Evolutionary conservation across 495 filamentous ascomycete species (phyloP).

Genomic region (Daldinia bambusicola): DNA sequence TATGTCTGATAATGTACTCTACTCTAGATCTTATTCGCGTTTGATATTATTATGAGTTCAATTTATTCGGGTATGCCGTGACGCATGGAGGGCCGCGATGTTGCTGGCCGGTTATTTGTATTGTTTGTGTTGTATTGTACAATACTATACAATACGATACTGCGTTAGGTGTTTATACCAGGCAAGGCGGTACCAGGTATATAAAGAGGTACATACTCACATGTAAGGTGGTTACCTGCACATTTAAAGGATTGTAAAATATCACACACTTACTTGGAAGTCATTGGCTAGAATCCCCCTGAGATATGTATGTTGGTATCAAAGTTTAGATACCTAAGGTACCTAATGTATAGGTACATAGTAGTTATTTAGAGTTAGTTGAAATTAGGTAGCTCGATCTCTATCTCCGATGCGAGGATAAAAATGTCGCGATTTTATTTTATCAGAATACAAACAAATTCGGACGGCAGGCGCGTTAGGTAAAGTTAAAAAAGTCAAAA

Average conservation of each 20-base stretch:
- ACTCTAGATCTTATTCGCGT: slow-evolving; percentile 21
- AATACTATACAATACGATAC: no score
- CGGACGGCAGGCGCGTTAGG: background rate
- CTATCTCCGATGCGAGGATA: no score
- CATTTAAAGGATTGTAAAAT: background rate
- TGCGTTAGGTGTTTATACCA: background rate
- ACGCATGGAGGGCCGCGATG: slow-evolving; percentile 19
- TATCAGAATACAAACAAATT: slow-evolving; percentile 16
- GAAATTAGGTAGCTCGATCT: no score
- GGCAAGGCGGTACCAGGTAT: no score
- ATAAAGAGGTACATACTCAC: no score
- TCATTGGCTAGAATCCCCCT: background rate
- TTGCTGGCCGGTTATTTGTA: slow-evolving; percentile 13
- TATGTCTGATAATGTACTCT: slow-evolving; percentile 24
- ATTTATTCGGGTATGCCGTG: slow-evolving; percentile 31
- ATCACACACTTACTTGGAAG: background rate
- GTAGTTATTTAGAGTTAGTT: no score
- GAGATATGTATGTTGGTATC: background rate
- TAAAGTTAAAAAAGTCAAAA: slow-evolving; percentile 4
- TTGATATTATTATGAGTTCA: slow-evolving; percentile 32
- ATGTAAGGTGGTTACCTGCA: no score
- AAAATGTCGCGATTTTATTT: no score
- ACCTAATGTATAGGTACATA: background rate
- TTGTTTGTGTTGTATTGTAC: no score
- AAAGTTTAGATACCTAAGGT: background rate